Base-by-base conservation (phyloP, 2,329 filamentous ascomycete species). In the Penicillium sp. region DNA sequence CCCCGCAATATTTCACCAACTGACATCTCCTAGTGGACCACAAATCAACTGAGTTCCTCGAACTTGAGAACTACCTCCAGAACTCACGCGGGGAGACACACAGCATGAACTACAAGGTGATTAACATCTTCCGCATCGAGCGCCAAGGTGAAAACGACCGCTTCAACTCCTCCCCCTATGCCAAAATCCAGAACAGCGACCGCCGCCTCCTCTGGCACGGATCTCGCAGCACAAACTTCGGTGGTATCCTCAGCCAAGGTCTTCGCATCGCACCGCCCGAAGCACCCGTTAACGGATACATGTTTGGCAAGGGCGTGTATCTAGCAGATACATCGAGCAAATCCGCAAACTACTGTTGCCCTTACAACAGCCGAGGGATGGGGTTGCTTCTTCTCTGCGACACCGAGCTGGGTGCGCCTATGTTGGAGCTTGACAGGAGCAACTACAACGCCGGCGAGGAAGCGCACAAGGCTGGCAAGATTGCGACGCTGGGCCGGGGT, bases 301-400 rank as follows among this genome's bases (percentile, higher is more conserved):
- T 93, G 88, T 96, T 95, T 62, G 91, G 88, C 54, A 95, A 95
- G 72, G 91, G 91, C 42, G 88, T 96, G 45, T 96, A 96, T 68
- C 82, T 96, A 2, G 90, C 90, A 3, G 90, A 95, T 65, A 91
- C 91, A 80, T 88, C 85, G 0, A 88, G 84, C 68, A 96, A 95
- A 74, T 91, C 87, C 2, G 90, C 90, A 16, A 84, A 84, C 64
- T 96, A 96, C 75, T 94, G 90, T 69, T 81, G 72, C 50, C 69
- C 84, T 0, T 69, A 74, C 60, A 80, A 77, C 56, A 88, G 87
- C n/a, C 82, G 81, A n/a, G 82, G 84, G 21, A 84, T 86, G 23
- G 91, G 86, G 0, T 78, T 96, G 3, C 77, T 96, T 4, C 80
- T 96, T 18, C 85, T 96, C 1, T 95, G 91, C 65, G 91, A 96